Conservation (phyloP, 2,329 filamentous ascomycete genomes). For the Nemania sp. region DNA sequence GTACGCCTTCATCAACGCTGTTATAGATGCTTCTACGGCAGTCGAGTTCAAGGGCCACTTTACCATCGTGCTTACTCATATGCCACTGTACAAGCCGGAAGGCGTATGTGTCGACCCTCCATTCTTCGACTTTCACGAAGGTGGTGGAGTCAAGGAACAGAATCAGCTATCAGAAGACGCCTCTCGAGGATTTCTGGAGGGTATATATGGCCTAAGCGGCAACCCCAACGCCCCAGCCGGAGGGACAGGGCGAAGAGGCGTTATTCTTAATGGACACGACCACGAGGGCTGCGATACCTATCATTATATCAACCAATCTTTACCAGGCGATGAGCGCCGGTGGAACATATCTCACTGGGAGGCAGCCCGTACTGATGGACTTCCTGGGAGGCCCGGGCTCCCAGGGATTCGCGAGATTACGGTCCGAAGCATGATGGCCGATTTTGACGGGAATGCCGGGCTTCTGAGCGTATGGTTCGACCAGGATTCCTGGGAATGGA, state of each 20-base stretch:
- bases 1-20: slow-evolving; percentile 74
- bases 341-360: slow-evolving; percentile 58
- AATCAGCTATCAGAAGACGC: slow-evolving; percentile 80
- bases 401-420: slow-evolving; percentile 85
- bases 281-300: slow-evolving; percentile 91
- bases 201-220: slow-evolving; percentile 77
- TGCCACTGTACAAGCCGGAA: slow-evolving; percentile 82
- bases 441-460: slow-evolving; percentile 89
- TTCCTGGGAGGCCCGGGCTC: slow-evolving; percentile 49
- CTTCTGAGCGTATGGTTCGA: slow-evolving; percentile 92
- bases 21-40: slow-evolving; percentile 65
- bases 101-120: slow-evolving; percentile 86
- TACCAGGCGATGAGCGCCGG: slow-evolving; percentile 47
- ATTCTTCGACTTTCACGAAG: slow-evolving; percentile 77
- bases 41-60: slow-evolving; percentile 68
- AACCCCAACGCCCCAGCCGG: slow-evolving; percentile 59
- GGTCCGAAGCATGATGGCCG: slow-evolving; percentile 97
- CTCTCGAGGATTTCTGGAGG: slow-evolving; percentile 77
- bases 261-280: slow-evolving; percentile 92
- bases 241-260: slow-evolving; percentile 71
- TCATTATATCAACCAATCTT: slow-evolving; percentile 75
- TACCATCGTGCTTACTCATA: slow-evolving; percentile 87
- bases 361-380: slow-evolving; percentile 47
- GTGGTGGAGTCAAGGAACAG: slow-evolving; percentile 82
- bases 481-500: slow-evolving; percentile 72